Evolutionary conservation across 768 basidiomycete species (phyloP).

Genomic region (Holtermannia corniformis): DNA sequence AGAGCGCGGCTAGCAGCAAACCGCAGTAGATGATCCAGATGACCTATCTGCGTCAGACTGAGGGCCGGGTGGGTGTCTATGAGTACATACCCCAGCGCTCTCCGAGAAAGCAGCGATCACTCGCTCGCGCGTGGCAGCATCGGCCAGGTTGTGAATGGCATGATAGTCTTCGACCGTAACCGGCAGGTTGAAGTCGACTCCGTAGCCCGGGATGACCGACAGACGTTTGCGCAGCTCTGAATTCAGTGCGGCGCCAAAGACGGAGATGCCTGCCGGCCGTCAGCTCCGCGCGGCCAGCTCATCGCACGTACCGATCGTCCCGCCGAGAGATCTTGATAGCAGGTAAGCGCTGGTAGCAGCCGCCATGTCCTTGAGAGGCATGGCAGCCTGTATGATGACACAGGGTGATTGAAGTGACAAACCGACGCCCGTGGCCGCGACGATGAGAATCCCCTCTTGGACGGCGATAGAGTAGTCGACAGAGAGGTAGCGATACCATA

Average conservation of each 20-base stretch:
- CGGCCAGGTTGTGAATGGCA: constrained; percentile 28
- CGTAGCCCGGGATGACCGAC: constrained; percentile 29
- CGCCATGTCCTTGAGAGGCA: constrained; percentile 39
- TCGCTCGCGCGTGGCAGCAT: constrained; percentile 21
- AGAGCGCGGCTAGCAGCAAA: neutral
- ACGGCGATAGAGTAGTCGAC: constrained; percentile 11
- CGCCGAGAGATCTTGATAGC: constrained; percentile 25
- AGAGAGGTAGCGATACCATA: constrained; percentile 16
- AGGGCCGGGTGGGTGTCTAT: neutral
- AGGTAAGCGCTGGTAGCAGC: constrained; percentile 33
- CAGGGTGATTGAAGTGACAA: constrained; percentile 30
- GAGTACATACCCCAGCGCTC: constrained; percentile 19
- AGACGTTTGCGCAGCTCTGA: constrained; percentile 29
- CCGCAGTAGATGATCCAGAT: neutral
- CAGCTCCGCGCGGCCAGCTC: neutral
- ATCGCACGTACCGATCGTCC: constrained; percentile 25
- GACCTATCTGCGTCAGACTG: neutral
- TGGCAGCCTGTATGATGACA: constrained; percentile 33
- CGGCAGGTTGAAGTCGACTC: constrained; percentile 29
- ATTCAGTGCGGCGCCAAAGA: constrained; percentile 36
- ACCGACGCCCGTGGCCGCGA: constrained; percentile 26
- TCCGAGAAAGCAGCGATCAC: constrained; percentile 35
- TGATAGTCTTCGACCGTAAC: constrained; percentile 27
- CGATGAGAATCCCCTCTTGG: constrained; percentile 20
- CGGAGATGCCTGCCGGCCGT: constrained; percentile 4